Evolutionary conservation across 768 basidiomycete genomes (phyloP).

Genomic region (Chlorophyllum brunneum): DNA sequence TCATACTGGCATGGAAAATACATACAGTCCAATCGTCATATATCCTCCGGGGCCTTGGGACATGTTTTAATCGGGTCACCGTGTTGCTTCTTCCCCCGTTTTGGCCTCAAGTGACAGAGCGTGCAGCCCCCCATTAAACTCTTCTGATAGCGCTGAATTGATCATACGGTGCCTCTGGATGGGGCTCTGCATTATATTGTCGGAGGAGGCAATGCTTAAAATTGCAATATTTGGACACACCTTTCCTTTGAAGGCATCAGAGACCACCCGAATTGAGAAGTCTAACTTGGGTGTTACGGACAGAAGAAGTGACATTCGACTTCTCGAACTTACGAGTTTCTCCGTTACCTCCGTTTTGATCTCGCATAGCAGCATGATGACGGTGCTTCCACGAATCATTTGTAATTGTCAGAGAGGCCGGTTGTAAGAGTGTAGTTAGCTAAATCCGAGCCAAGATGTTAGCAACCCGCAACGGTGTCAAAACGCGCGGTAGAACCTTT

Average conservation of each 20-base stretch:
- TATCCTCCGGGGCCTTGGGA: neutral
- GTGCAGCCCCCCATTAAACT: slow-evolving; percentile 69
- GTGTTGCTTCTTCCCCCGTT: slow-evolving; percentile 49
- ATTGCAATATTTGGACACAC: slow-evolving; percentile 34
- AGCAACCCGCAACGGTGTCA: slow-evolving; percentile 9
- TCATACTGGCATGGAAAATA: neutral
- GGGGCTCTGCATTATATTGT: slow-evolving; percentile 43
- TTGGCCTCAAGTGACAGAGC: slow-evolving; percentile 74
- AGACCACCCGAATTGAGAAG: slow-evolving; percentile 73
- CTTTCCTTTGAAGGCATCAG: slow-evolving; percentile 70
- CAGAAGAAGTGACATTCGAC: neutral
- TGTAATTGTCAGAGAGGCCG: slow-evolving; percentile 58
- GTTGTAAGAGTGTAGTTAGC: slow-evolving; percentile 61
- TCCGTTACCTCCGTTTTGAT: slow-evolving; percentile 57
- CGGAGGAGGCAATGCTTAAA: slow-evolving; percentile 12
- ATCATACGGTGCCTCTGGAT: slow-evolving; percentile 83
- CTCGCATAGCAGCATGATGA: slow-evolving; percentile 81
- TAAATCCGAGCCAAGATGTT: slow-evolving; percentile 25
- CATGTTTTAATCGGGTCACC: neutral
- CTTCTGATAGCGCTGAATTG: slow-evolving; percentile 66
- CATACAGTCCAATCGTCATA: slow-evolving; percentile 3
- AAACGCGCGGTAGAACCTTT: slow-evolving; percentile 39
- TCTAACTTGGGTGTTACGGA: slow-evolving; percentile 38
- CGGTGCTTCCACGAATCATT: slow-evolving; percentile 87
- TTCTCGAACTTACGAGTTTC: slow-evolving; percentile 70